A percentile compares a stretch with the other conserved stretches of the same genome.
Evolutionary conservation across 1,284 basidiomycete species (phyloP).

Genomic region (Trichosporon sp.): DNA sequence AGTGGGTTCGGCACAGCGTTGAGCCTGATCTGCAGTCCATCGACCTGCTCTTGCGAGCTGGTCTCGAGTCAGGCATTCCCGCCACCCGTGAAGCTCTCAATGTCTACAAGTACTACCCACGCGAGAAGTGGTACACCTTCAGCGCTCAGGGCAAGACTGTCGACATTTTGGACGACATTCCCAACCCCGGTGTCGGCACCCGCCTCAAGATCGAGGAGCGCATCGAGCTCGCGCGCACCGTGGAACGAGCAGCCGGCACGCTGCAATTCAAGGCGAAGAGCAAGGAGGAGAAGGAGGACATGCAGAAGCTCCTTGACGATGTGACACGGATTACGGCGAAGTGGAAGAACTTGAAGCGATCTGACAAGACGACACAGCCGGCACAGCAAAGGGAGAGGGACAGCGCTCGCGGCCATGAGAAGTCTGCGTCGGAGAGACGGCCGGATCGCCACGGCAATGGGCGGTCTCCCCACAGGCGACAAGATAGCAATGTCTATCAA

Average conservation of each 20-base stretch:
- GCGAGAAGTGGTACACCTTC: neutral
- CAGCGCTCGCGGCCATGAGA: neutral
- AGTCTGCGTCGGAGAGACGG: neutral
- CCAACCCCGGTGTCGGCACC: neutral
- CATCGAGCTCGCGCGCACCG: neutral
- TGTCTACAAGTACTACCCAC: conserved; percentile 15
- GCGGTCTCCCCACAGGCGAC: neutral
- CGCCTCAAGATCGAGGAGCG: neutral
- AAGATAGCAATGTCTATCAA: neutral
- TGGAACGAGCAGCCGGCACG: neutral
- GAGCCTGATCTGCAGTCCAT: conserved; percentile 20
- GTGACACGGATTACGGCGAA: neutral
- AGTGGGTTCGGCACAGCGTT: conserved; percentile 13
- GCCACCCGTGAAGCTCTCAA: conserved; percentile 21
- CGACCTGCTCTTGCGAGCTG: conserved; percentile 26
- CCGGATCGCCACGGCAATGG: neutral
- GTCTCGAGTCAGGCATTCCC: conserved; percentile 16
- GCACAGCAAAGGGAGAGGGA: neutral
- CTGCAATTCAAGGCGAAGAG: neutral
- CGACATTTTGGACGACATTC: neutral
- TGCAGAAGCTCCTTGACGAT: neutral
- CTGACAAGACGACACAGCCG: too few species aligned
- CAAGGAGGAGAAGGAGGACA: conserved; percentile 1
- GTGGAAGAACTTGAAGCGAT: neutral
- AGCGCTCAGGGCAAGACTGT: neutral